Base-by-base conservation (phyloP, 768 basidiomycete species). In the Suillus alpinus region DNA sequence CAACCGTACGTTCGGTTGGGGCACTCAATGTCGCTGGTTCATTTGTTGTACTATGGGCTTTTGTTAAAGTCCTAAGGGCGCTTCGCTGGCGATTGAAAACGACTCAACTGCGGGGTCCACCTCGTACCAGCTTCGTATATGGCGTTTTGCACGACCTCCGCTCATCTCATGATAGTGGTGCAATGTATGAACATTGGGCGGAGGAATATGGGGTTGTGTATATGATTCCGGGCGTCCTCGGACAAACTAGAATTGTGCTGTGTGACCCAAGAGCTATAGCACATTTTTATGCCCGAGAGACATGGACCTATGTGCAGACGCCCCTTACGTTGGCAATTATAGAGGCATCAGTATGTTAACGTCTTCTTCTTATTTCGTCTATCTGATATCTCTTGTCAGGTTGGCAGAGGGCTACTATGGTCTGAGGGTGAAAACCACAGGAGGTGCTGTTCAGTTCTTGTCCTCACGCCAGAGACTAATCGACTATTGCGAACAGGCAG, bases 281-380 rank as follows among this genome's bases (percentile, higher is more conserved):
- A 1, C 81, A 85, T 63, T 80, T 83, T 58, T 82, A 79, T 65
- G 71, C 81, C 0, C 76, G 69, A 59, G 84, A 84, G 57, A 83
- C 82, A 0, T 80, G 72, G 49, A 73, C 69, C 0, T 85, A 85
- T 65, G 69, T 77, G 0, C 76, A 77, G 49, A 75, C 75, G 2
- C 68, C 66, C 8, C 66, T 78, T 32, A 63, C 71, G 6, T 74
- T 69, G 29, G 51, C 69, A 0, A 76, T 78, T 40, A 76, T 81
- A 8, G 75, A 76, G 39, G 61, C 61, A 9, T 26, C 74, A 49
- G 75, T 76, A 26, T 13, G 71, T 53, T 32, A 1, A 4, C 6
- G 29, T 4, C 37, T 6, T 46, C 20, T 6, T 37, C 14, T 40
- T 1, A 5, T 20, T 29, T 14, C 13, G 51, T 65, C 49, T 23